Evolutionary conservation across 1,284 basidiomycete species (phyloP).

Genomic region (Leccinum subspadiceum): DNA sequence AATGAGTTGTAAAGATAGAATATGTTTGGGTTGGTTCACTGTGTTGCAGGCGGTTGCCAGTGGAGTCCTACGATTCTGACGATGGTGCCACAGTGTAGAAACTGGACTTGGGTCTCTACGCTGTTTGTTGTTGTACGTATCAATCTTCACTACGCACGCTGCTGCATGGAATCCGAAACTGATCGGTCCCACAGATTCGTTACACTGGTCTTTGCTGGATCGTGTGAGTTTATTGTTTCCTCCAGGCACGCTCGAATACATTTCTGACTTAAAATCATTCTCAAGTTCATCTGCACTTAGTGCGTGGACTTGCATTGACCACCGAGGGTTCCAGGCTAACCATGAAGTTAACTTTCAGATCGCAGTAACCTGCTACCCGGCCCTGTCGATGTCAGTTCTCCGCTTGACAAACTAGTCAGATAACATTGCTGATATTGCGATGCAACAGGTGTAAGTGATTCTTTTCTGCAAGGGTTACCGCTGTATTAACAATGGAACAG

Average conservation of each 20-base stretch:
- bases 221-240: constrained; percentile 4
- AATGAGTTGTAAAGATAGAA: neutral
- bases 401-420: neutral
- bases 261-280: constrained; percentile 1
- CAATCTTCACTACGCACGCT: neutral
- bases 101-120: constrained; percentile 18
- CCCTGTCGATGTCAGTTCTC: neutral
- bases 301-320: neutral
- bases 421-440: neutral
- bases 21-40: constrained; percentile 15
- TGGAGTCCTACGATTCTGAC: neutral
- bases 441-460: constrained; percentile 5
- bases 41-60: no score
- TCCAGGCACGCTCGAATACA: neutral
- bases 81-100: constrained; percentile 2
- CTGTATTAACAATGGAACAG: neutral
- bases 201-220: constrained; percentile 17
- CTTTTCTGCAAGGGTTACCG: neutral
- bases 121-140: constrained; percentile 17
- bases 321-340: neutral
- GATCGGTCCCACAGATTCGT: constrained; percentile 9
- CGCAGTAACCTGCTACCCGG: constrained; percentile 8
- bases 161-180: neutral
- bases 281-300: constrained; percentile 5
- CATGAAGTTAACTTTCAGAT: neutral